A percentile compares a stretch with the other conserved stretches of the same genome.
Conservation (phyloP, 331 rosid species). For the Quercus phellos region DNA sequence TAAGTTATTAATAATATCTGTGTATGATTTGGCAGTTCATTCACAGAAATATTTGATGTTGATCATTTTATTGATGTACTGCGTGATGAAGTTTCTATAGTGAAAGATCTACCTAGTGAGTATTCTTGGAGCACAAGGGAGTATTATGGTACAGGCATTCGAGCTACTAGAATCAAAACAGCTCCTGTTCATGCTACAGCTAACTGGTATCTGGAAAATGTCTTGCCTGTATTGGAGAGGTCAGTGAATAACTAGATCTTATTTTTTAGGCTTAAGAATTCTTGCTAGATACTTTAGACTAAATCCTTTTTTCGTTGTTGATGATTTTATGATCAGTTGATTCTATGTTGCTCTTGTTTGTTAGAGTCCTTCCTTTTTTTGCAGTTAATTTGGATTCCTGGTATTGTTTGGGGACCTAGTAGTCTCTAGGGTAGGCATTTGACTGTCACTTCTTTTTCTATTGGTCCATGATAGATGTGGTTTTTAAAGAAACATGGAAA, state of each 20-base stretch:
- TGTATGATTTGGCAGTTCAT: slow-evolving; percentile 58
- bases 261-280: slow-evolving; percentile 5
- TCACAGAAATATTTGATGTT: slow-evolving; percentile 80
- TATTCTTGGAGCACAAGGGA: slow-evolving; percentile 82
- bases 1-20: not conserved
- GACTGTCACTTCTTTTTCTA: not conserved
- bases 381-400: not conserved
- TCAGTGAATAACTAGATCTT: slow-evolving; percentile 35
- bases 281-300: slow-evolving; percentile 1
- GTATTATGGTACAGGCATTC: slow-evolving; percentile 54
- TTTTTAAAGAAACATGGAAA: not conserved
- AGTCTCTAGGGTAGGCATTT: not conserved
- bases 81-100: slow-evolving; percentile 70
- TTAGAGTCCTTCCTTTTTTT: not conserved
- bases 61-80: slow-evolving; percentile 81
- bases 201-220: slow-evolving; percentile 77
- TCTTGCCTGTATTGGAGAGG: slow-evolving; percentile 73
- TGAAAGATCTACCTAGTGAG: slow-evolving; percentile 73
- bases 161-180: slow-evolving; percentile 69
- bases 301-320: not conserved
- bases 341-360: not conserved
- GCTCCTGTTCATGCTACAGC: slow-evolving; percentile 81
- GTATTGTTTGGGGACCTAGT: not conserved
- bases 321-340: not conserved
- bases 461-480: no score